Evolutionary conservation across 495 filamentous ascomycete genomes (phyloP), one percentile per base, ranked within the genome.

Genomic region (Pyronema domesticum): DNA sequence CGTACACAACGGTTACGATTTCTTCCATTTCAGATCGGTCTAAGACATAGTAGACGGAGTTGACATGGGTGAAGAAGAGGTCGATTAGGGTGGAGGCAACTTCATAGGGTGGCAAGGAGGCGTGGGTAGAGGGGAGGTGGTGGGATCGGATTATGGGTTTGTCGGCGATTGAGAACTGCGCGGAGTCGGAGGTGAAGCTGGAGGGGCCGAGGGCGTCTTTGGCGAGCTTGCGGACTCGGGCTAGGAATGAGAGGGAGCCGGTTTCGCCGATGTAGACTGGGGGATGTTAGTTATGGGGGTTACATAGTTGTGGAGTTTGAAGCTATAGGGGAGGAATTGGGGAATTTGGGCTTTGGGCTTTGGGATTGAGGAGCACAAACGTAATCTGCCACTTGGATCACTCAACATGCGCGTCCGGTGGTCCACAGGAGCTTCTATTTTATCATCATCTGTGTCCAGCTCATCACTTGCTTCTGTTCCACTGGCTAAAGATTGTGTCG

Each of bases 201-300:
- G 52, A 54, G 9, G 13, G 43, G 3, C 52, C 52, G 15, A 54
- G 52, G 1, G 52, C 13, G n/a, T 54, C 17, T 35, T 46, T 46
- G 14, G 46, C 52, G 1, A 36, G 8, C 19, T 54, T 54, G 17
- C 52, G 13, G n/a, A 54, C 42, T 11, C 52, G 52, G 13, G 52
- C 52, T 15, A 54, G 52, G 18, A 54, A 54, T 10, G 40, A 46
- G 3, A 54, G 52, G 8, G 40, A 46, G 11, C 52, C 52, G 8
- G 52, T 54, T 30, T 54, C 52, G 1, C 52, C 52, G 23, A 54
- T 54, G 30, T 54, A 54, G 10, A 54, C 52, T 54, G 50, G 13
- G 39, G 13, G 23, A 1, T 1, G 5, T 43, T 43, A 17, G 39
- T 43, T 17, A 43, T 13, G 39, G 13, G 3, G 39, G 1, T n/a